Base-by-base conservation (phyloP, 2,329 filamentous ascomycete species). In the Coniella vitis region DNA sequence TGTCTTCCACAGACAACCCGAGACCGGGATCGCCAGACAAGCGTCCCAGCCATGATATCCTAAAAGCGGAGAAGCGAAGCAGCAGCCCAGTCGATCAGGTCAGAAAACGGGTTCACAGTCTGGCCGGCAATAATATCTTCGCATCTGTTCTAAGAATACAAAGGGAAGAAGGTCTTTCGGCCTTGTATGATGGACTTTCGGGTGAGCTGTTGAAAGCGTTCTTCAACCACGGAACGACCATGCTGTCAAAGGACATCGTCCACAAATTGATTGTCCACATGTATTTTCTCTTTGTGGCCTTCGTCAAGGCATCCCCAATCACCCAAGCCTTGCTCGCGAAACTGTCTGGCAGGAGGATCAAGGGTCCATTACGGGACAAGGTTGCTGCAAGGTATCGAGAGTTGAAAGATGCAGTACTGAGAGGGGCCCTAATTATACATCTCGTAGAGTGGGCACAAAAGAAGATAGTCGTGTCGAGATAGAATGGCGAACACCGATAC, bases 121-220 rank as follows among this genome's bases (percentile, higher is more conserved):
- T 60, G 31, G 56, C 57, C 16, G 52, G 63, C 35, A 63, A 69
- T 20, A 83, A 79, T 7, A 78, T 89, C 4, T 79, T 90, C 57
- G 73, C 73, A 20, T 79, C 78, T 8, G 75, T 90, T 17, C 55
- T 80, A 20, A 69, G 73, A 17, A 79, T 80, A 34, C 68, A 74
- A 29, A 75, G 72, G 39, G 73, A 69, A 0, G 87, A 95, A 60
- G 90, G 90, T 1, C 52, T 83, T 0, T 61, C 63, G 4, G 84
- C 82, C 0, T 67, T 95, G 8, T 95, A 94, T 61, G 79, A 85
- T 42, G 90, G 89, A 4, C 70, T 95, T 0, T 75, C 74, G 13
- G 86, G 83, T 4, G 87, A 94, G 65, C 73, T 95, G 3, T 65
- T 90, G 8, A 90, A 90, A 59, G 86, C 86, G 0, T 94, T 95